These are phyloP conservation scores for Madurella fahalii DNA, from an alignment of 2,329 filamentous ascomycete species.

Conservation along the genomic window DNA sequence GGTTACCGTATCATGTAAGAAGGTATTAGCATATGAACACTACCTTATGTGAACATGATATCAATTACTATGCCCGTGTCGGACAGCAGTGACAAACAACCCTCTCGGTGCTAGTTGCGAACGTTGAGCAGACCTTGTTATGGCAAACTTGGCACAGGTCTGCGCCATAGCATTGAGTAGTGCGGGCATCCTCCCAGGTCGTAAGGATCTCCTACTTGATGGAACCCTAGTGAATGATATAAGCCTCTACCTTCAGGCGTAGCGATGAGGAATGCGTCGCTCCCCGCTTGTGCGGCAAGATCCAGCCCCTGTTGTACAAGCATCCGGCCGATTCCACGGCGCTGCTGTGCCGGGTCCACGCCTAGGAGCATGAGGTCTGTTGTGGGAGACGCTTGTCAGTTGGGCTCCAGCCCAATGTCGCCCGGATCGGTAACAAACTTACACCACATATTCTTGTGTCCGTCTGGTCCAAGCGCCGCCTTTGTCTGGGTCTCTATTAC, in stretches of 20 bases:
- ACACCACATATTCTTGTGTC: slow-evolving; percentile 24
- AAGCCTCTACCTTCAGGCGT: slow-evolving; percentile 23
- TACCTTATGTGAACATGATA: too few species aligned
- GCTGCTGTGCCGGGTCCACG: slow-evolving; percentile 26
- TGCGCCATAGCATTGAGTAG: slow-evolving; percentile 22
- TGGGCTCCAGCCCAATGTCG: neutral
- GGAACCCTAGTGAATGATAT: slow-evolving; percentile 26
- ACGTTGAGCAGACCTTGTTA: too few species aligned
- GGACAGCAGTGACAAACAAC: too few species aligned
- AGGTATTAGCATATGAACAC: too few species aligned
- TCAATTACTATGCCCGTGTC: too few species aligned
- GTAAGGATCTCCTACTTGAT: slow-evolving; percentile 8
- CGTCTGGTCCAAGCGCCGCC: slow-evolving; percentile 11
- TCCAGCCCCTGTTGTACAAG: slow-evolving; percentile 25
- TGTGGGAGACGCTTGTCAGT: neutral
- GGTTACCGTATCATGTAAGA: too few species aligned
- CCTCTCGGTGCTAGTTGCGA: too few species aligned
- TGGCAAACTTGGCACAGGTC: neutral
- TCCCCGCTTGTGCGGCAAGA: slow-evolving; percentile 14
- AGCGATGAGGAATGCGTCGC: slow-evolving; percentile 20
- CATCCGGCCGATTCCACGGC: slow-evolving; percentile 27
- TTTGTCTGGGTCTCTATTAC: slow-evolving; percentile 4
- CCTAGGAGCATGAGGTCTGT: slow-evolving; percentile 25
- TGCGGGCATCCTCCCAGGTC: slow-evolving; percentile 6
- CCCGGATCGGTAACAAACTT: neutral